Base-by-base conservation (phyloP, 371 early-diverging fungal species). In the Syncephalastrum racemosum region DNA sequence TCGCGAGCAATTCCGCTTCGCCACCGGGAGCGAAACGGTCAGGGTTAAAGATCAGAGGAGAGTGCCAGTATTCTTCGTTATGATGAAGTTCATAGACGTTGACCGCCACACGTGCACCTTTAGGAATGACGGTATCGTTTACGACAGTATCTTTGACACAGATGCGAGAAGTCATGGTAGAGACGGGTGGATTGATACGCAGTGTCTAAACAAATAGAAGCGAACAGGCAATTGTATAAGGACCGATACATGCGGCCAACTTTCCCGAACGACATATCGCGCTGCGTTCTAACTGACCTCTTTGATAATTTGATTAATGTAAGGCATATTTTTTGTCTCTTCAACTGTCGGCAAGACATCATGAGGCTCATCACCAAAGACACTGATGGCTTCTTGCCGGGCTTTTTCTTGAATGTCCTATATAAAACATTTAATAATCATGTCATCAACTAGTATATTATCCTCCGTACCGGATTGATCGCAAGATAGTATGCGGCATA, bases 241-340 rank as follows among this genome's bases (percentile, higher is more conserved):
- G 12, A 10, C 0, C 12, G 36, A 31, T 8, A 31, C 0, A 2
- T 31, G 36, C 12, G 12, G 23, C n/a, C n/a, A 14, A 20, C 41
- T 3, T 8, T n/a, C n/a, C n/a, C n/a, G n/a, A n/a, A n/a, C n/a
- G n/a, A n/a, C n/a, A n/a, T n/a, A n/a, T n/a, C n/a, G n/a, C n/a
- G n/a, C n/a, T n/a, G n/a, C n/a, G n/a, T n/a, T n/a, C n/a, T n/a
- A n/a, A 46, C 47, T 19, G 46, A 55, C 52, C 45, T 66, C 66
- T 22, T 66, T 61, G 54, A 76, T 67, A 23, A 77, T 64, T 53
- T 61, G 62, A 48, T 75, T 71, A 14, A 75, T 40, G 56, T 77
- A 79, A 20, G 58, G 57, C 50, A 84, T 55, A 19, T 73, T 50
- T n/a, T 55, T 31, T n/a, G 74, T 64, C 48, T 81, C 69, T 49